A percentile compares a stretch with the other conserved stretches of the same genome.
Evolutionary conservation across 2,329 filamentous ascomycete species (phyloP).

Genomic region (Chaetomium strumarium): DNA sequence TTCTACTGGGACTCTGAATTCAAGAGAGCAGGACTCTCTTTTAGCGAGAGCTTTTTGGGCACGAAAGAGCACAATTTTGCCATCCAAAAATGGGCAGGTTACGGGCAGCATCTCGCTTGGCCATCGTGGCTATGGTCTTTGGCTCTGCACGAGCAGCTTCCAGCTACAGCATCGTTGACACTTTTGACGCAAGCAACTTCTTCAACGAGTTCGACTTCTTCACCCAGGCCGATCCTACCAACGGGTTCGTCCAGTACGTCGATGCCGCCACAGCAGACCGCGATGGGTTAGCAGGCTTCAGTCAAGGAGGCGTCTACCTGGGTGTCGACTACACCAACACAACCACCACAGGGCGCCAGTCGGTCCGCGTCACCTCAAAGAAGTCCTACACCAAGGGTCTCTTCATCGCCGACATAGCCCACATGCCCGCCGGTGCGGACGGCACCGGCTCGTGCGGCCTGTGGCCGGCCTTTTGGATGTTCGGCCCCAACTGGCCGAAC

Average conservation of each 20-base stretch:
- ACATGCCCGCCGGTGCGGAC: constrained; percentile 62
- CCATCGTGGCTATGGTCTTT: not conserved
- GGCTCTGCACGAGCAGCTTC: constrained; percentile 9
- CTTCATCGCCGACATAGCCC: constrained; percentile 65
- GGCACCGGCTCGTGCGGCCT: constrained; percentile 49
- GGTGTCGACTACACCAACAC: constrained; percentile 61
- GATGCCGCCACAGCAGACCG: constrained; percentile 50
- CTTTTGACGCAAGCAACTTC: constrained; percentile 49
- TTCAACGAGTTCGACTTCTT: constrained; percentile 53
- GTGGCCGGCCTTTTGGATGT: constrained; percentile 69
- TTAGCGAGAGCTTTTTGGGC: not conserved
- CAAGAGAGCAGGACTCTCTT: constrained; percentile 4
- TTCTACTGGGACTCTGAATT: not conserved
- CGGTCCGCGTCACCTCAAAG: constrained; percentile 63
- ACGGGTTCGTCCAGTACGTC: constrained; percentile 69
- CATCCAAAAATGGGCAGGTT: constrained; percentile 5
- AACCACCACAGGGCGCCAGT: constrained; percentile 56
- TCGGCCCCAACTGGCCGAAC: constrained; percentile 64
- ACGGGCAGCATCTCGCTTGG: not conserved
- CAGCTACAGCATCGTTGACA: constrained; percentile 41
- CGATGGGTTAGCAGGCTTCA: constrained; percentile 52
- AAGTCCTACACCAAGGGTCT: constrained; percentile 63
- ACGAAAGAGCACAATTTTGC: not conserved
- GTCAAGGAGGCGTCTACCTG: constrained; percentile 55
- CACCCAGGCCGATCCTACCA: constrained; percentile 58